Evolutionary conservation across 2,329 filamentous ascomycete species (phyloP).

Genomic region (Stagonosporopsis cucurbitacearum): DNA sequence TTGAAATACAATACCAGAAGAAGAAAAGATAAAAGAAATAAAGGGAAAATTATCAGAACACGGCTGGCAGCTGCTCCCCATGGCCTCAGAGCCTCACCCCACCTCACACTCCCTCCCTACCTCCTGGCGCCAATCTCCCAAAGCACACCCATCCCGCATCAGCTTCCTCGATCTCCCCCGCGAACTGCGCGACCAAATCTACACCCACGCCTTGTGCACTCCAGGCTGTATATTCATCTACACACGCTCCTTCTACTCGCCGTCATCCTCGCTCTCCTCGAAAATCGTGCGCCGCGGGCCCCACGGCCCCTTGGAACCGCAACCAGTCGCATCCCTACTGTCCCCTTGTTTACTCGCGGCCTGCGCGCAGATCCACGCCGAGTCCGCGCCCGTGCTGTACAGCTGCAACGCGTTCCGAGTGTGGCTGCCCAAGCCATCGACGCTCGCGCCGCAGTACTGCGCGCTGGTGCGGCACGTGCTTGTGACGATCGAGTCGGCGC

Average conservation of each 20-base stretch:
- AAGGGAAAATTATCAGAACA: too few species aligned
- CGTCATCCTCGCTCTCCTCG: constrained; percentile 12
- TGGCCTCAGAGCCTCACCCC: neutral
- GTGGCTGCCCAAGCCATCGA: constrained; percentile 21
- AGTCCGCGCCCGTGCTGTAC: constrained; percentile 56
- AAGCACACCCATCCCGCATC: constrained; percentile 13
- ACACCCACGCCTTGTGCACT: constrained; percentile 31
- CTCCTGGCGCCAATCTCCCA: constrained; percentile 32
- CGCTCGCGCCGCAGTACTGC: constrained; percentile 23
- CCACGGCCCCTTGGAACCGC: constrained; percentile 32
- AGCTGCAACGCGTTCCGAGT: constrained; percentile 54
- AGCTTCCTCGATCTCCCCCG: constrained; percentile 43
- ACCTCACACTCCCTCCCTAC: constrained; percentile 1
- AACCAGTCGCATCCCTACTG: constrained; percentile 13
- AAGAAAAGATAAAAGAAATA: too few species aligned
- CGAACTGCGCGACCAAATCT: constrained; percentile 40
- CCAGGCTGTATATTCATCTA: constrained; percentile 40
- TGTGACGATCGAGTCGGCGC: constrained; percentile 29
- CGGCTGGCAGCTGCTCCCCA: neutral
- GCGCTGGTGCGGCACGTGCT: constrained; percentile 31
- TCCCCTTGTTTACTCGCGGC: neutral
- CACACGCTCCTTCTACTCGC: constrained; percentile 22
- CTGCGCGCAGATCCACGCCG: constrained; percentile 48
- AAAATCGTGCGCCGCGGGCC: constrained; percentile 35
- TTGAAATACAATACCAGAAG: neutral